phyloP scores from a whole-genome alignment of 345 rosid species.

The Eutrema yunnanense region DNA sequence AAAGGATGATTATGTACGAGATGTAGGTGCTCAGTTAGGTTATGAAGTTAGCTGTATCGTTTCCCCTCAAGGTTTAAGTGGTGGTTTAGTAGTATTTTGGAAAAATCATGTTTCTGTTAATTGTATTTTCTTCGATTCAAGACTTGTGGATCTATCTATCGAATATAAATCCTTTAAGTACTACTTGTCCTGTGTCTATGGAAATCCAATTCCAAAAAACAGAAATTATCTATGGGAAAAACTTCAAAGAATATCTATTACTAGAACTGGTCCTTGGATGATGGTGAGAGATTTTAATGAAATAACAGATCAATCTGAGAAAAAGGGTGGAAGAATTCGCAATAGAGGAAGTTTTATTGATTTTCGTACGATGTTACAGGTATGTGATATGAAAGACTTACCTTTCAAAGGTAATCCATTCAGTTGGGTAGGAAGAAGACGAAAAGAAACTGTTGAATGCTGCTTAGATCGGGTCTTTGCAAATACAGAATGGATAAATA shows the following conservation, averaged over 20 bases:
- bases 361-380: neutral
- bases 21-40: neutral
- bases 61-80: neutral
- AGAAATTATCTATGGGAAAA: neutral
- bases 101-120: too few relatives aligned
- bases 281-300: neutral
- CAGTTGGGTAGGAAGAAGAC: neutral
- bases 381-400: neutral
- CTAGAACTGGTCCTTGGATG: neutral
- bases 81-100: too few relatives aligned
- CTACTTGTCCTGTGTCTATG: neutral
- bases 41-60: neutral
- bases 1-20: neutral
- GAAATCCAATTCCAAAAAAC: neutral
- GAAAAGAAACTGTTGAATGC: neutral
- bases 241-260: neutral
- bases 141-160: too few relatives aligned
- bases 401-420: neutral
- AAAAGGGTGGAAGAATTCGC: neutral
- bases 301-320: neutral
- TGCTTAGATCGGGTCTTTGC: neutral
- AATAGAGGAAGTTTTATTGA: neutral
- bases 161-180: too few relatives aligned
- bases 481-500: neutral
- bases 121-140: too few relatives aligned